These are phyloP conservation scores for Rhizomucor pusillus DNA, from an alignment of 371 early-diverging fungal species.

Conservation along the genomic window DNA sequence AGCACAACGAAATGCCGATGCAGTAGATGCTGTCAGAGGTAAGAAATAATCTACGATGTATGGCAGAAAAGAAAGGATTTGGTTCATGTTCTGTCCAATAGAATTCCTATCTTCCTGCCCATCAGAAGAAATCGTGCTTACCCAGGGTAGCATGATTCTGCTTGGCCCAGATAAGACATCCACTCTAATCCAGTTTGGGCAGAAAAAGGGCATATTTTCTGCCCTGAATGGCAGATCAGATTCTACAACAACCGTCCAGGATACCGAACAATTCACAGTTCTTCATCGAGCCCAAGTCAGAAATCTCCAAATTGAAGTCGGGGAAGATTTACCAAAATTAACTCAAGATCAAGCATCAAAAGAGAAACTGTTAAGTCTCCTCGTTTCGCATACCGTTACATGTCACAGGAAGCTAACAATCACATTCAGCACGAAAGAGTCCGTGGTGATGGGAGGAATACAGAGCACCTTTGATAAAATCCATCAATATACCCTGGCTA, in stretches of 20 bases:
- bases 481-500: slow-evolving; percentile 51
- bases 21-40: slow-evolving; percentile 25
- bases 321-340: slow-evolving; percentile 32
- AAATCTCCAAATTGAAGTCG: slow-evolving; percentile 44
- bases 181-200: slow-evolving; percentile 32
- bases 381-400: not conserved
- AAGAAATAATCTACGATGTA: not conserved
- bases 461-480: slow-evolving; percentile 39
- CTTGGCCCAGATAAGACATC: slow-evolving; percentile 11
- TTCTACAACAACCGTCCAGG: slow-evolving; percentile 5
- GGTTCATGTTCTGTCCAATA: not conserved
- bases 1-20: slow-evolving; percentile 17
- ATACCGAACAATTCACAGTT: slow-evolving; percentile 37
- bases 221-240: slow-evolving; percentile 18
- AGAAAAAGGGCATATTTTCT: slow-evolving; percentile 31
- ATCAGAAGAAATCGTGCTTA: slow-evolving; percentile 6
- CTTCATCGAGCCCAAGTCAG: slow-evolving; percentile 26
- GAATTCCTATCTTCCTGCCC: slow-evolving; percentile 1
- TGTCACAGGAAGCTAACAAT: not conserved
- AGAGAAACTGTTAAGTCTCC: not conserved
- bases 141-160: slow-evolving; percentile 7
- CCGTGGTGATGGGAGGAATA: slow-evolving; percentile 47
- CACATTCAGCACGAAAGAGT: not conserved
- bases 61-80: not conserved
- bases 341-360: not conserved